Evolutionary conservation across 2,329 filamentous ascomycete species (phyloP), one percentile per base, ranked within the genome.

Genomic region (Ustulina deusta): DNA sequence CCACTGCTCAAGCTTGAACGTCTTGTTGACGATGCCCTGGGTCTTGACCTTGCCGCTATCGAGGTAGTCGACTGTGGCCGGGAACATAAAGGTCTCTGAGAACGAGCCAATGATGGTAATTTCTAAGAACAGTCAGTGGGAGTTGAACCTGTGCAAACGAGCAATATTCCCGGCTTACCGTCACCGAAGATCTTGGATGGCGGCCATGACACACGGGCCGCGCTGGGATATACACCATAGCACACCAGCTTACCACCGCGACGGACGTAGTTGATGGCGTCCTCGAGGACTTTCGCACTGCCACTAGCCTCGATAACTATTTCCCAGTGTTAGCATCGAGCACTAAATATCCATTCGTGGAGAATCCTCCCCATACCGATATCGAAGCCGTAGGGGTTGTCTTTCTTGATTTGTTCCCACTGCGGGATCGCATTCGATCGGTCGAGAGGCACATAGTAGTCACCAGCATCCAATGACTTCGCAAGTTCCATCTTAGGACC

Each of bases 31-130:
- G 62, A 93, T 91, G 3, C 90, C 90, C 60, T 85, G 81, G 58
- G 91, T 85, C 79, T 85, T 88, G 72, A 90, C 83, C 78, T 88
- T 89, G 63, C 87, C 86, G 20, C 82, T 84, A 74, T 89, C 85
- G 34, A 88, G 83, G 77, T 87, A 83, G 76, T 83, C 81, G 56
- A 84, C 81, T 3, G 83, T 85, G 64, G 83, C 79, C 10, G 83
- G 89, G 83, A 91, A 91, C 84, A 90, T 91, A 80, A 89, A 91
- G 27, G 89, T 91, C 79, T 92, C 90, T 55, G 88, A 91, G 81
- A 93, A 93, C 60, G 87, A 90, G 29, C 90, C 90, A 61, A 93
- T 81, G 72, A 93, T 91, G 72, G 89, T 92, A 73, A 93, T 91
- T 78, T 93, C 90, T 76, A 70, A 34, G 36, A 13, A 1, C 49